Base-by-base conservation (phyloP, 2,329 filamentous ascomycete species). In the Ophiostoma fasciatum region DNA sequence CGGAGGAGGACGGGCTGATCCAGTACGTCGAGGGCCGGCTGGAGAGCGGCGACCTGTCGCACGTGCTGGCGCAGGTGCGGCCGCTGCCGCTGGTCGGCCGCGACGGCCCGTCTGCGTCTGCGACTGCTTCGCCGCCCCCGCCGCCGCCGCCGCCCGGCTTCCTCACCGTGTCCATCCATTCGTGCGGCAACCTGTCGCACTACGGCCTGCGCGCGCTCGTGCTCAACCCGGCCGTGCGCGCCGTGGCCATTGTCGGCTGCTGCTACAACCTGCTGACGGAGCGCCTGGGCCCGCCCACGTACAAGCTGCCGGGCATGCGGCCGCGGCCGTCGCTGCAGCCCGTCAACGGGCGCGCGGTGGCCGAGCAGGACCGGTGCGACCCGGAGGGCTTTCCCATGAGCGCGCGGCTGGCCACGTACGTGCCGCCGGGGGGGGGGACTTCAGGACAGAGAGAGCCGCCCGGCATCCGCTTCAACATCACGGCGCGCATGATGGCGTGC, bases 231-330 rank as follows among this genome's bases (percentile, higher is more conserved):
- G 71, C 76, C 5, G 87, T 96, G 37, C 74, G 75, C 22, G 84
- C 85, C n/a, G 79, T 96, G 17, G 88, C 88, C 39, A 87, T 98
- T 52, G 84, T 98, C 41, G 90, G 90, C 31, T 98, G 90, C 63
- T 98, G 90, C 65, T 96, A 98, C 66, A 98, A 98, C 49, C 73
- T 96, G 6, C 63, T 96, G 47, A 94, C 88, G 0, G 90, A 96
- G 58, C 76, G 82, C 39, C 71, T 94, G 11, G 82, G 83, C 0
- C 82, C 85, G 2, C 80, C 84, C 14, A 85, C 83, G 0, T 88
- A 82, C 63, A 94, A 94, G 55, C 68, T 83, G 15, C 78, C 84
- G 2, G 72, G 74, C 33, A 68, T 88, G 25, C 29, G 31, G 19
- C 35, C 19, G 28, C 78, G 85, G 8, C 79, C 82, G 4, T 74